A percentile compares a stretch with the other conserved stretches of the same genome.
phyloP scores from a whole-genome alignment of 139 green algal genomes.

The Chlamydomonas eustigma region DNA sequence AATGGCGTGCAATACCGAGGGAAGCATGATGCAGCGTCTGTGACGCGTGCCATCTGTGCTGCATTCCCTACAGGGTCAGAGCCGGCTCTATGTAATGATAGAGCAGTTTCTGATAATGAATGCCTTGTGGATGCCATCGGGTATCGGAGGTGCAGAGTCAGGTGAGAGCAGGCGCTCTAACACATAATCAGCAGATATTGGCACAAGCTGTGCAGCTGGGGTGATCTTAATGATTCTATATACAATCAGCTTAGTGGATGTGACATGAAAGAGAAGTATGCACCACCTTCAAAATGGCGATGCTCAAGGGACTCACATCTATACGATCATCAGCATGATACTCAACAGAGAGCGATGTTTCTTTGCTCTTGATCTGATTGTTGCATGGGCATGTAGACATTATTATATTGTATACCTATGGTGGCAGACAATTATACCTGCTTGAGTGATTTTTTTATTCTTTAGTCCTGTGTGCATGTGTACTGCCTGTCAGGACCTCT shows the following conservation, averaged over 20 bases:
- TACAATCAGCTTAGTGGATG: not conserved
- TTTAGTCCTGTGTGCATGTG: not conserved
- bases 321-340: not conserved
- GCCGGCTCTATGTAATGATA: constrained; percentile 66
- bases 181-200: not conserved
- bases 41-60: constrained; percentile 83
- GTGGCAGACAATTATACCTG: not conserved
- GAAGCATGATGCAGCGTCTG: constrained; percentile 47
- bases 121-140: constrained; percentile 32
- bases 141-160: not conserved
- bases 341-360: not conserved
- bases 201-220: not conserved
- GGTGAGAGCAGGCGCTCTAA: not conserved
- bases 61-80: constrained; percentile 67
- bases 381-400: not conserved
- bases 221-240: no score
- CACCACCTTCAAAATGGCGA: not conserved
- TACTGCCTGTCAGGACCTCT: not conserved
- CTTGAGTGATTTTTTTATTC: not conserved
- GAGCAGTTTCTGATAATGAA: constrained; percentile 55
- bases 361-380: not conserved
- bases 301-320: not conserved
- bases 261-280: not conserved
- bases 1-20: constrained; percentile 88
- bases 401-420: not conserved